Conservation (phyloP, 805 yeast species). For the Suhomyces canberraensis region DNA sequence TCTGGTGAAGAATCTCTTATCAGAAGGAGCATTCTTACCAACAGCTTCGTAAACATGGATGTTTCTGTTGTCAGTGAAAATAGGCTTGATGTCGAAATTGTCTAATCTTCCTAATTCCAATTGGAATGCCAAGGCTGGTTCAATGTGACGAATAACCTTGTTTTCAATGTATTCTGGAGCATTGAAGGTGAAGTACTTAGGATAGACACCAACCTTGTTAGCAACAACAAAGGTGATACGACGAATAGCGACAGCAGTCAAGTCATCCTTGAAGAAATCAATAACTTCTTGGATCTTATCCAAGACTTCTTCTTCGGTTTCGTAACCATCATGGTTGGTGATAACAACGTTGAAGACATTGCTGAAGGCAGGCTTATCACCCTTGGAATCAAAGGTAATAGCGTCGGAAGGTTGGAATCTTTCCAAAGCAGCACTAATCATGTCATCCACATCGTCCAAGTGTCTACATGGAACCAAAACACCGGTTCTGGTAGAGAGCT, state of each 20-base stretch:
- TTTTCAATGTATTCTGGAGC: slow-evolving; percentile 86
- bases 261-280: slow-evolving; percentile 65
- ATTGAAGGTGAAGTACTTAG: slow-evolving; percentile 92
- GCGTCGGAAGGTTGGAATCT: slow-evolving; percentile 52
- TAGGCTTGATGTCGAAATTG: slow-evolving; percentile 91
- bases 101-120: slow-evolving; percentile 91
- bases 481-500: slow-evolving; percentile 79
- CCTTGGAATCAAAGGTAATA: slow-evolving; percentile 31
- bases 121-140: slow-evolving; percentile 97
- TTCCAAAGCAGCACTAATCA: slow-evolving; percentile 71
- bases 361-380: slow-evolving; percentile 42
- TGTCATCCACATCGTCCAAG: slow-evolving; percentile 87
- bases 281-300: slow-evolving; percentile 61
- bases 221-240: slow-evolving; percentile 92
- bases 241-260: slow-evolving; percentile 72
- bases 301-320: slow-evolving; percentile 65
- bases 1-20: slow-evolving; percentile 93
- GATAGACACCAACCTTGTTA: slow-evolving; percentile 79
- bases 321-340: slow-evolving; percentile 69
- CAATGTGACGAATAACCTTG: slow-evolving; percentile 93
- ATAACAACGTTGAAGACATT: slow-evolving; percentile 85
- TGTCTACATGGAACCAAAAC: slow-evolving; percentile 75
- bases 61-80: slow-evolving; percentile 94
- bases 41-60: slow-evolving; percentile 96
- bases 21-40: slow-evolving; percentile 90